Percentiles rank a stretch among this genome's conserved stretches.
These are phyloP conservation scores for Malus fusca DNA, from an alignment of 306 rosid genomes.

Conservation along the genomic window DNA sequence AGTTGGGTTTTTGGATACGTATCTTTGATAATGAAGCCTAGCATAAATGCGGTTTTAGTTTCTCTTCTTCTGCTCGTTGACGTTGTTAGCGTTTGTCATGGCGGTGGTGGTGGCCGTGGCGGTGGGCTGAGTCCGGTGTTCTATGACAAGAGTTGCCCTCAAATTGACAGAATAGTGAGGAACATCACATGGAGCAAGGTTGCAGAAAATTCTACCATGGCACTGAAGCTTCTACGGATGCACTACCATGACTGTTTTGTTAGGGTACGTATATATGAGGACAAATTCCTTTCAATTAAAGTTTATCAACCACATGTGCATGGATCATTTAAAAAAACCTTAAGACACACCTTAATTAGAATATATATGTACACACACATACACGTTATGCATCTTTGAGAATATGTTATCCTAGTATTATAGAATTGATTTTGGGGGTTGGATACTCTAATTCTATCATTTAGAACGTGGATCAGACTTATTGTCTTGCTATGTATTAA, in stretches of 20 bases:
- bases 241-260: constrained; percentile 47
- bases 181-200: constrained; percentile 11
- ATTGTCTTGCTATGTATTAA: too few species aligned
- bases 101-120: not conserved
- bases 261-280: constrained; percentile 13
- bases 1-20: not conserved
- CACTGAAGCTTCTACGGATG: constrained; percentile 30
- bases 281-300: too few species aligned
- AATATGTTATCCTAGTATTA: too few species aligned
- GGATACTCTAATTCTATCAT: too few species aligned
- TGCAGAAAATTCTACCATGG: constrained; percentile 6
- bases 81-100: constrained; percentile 2
- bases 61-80: constrained; percentile 1
- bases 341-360: too few species aligned
- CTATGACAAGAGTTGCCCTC: constrained; percentile 20
- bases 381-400: too few species aligned
- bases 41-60: constrained; percentile 1
- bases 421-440: too few species aligned
- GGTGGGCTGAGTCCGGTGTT: not conserved
- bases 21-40: not conserved
- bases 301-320: too few species aligned
- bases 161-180: constrained; percentile 8
- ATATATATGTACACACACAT: too few species aligned
- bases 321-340: too few species aligned
- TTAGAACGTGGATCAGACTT: too few species aligned